Percentiles rank a stretch among this genome's conserved stretches.
phyloP scores from a whole-genome alignment of 1,139 yeast species.

The Geotrichum bryndzae region DNA sequence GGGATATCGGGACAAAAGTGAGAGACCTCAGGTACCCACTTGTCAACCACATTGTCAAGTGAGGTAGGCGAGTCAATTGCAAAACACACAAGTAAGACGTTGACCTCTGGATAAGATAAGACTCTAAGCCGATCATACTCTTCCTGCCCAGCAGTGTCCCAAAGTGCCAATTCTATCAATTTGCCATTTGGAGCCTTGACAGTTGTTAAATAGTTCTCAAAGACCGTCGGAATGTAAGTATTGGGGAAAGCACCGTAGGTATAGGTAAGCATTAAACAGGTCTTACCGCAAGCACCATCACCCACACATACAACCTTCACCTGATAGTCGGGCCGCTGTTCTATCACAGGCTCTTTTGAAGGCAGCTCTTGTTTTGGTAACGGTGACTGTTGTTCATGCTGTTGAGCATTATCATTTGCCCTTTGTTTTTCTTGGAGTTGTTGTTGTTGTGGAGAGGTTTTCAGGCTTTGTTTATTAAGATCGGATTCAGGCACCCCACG shows the following conservation, averaged over 20 bases:
- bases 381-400: neutral
- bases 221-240: conserved; percentile 80
- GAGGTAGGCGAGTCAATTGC: conserved; percentile 60
- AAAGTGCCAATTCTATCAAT: conserved; percentile 60
- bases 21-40: conserved; percentile 81
- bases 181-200: conserved; percentile 51
- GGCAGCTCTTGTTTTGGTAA: neutral
- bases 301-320: conserved; percentile 67
- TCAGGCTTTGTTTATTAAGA: neutral
- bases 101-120: conserved; percentile 75
- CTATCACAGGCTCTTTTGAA: neutral
- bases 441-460: neutral
- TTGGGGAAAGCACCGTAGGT: conserved; percentile 70
- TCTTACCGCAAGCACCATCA: conserved; percentile 93
- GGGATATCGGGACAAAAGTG: conserved; percentile 82
- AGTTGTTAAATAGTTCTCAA: conserved; percentile 73
- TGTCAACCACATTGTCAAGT: conserved; percentile 65
- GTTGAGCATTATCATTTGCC: neutral
- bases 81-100: conserved; percentile 68
- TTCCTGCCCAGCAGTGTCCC: conserved; percentile 96
- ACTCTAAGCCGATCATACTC: conserved; percentile 84
- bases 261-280: conserved; percentile 77
- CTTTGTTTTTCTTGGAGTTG: neutral
- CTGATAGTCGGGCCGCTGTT: conserved; percentile 21
- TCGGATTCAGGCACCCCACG: neutral